phyloP scores from a whole-genome alignment of 2,329 filamentous ascomycete species.

The Rasamsonia emersonii region DNA sequence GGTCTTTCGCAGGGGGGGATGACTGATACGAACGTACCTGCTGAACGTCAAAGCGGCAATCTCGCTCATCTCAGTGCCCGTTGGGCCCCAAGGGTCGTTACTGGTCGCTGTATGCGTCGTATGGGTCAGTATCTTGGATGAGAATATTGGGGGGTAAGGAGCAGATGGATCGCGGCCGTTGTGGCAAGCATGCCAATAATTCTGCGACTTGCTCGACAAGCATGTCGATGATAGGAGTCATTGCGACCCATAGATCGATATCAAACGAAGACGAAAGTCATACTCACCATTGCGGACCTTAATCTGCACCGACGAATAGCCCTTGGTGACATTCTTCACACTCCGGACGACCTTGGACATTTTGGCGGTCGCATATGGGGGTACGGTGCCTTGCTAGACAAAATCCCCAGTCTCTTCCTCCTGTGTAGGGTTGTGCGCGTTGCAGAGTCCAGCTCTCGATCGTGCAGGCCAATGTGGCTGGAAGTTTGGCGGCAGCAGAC shows the following conservation, averaged over 20 bases:
- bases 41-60: conserved; percentile 97
- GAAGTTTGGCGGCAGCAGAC: too few species aligned
- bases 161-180: conserved; percentile 4
- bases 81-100: conserved; percentile 97
- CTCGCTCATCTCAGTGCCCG: conserved; percentile 96
- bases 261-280: conserved; percentile 24
- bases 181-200: neutral
- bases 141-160: conserved; percentile 1
- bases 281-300: conserved; percentile 94
- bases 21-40: conserved; percentile 57
- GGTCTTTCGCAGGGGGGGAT: neutral
- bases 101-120: conserved; percentile 69
- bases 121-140: neutral
- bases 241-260: too few species aligned
- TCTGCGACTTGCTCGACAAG: conserved; percentile 3
- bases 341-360: conserved; percentile 98
- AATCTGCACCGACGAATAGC: conserved; percentile 91
- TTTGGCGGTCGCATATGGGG: conserved; percentile 12
- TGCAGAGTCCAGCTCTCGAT: too few species aligned
- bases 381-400: neutral
- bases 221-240: too few species aligned
- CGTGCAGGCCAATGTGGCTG: too few species aligned
- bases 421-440: too few species aligned
- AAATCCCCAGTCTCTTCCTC: conserved; percentile 12
- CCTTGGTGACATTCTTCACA: conserved; percentile 99